A percentile compares a stretch with the other conserved stretches of the same genome.
These are phyloP conservation scores for Pythium dissotocum DNA, from an alignment of 352 stramenopile species.

Conservation along the genomic window DNA sequence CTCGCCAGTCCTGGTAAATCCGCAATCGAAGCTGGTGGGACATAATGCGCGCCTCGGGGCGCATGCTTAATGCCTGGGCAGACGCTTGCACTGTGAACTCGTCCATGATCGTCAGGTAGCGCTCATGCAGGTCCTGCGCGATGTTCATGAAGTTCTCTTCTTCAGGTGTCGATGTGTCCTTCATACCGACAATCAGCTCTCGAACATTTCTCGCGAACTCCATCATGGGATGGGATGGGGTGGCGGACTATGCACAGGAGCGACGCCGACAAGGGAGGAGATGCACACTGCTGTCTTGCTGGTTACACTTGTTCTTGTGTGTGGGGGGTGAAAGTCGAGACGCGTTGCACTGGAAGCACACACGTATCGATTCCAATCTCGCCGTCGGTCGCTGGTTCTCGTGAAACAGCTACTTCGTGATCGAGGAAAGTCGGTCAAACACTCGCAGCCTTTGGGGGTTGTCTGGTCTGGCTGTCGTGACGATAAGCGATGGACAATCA, in stretches of 20 bases:
- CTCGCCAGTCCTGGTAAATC: slow-evolving; percentile 86
- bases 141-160: slow-evolving; percentile 67
- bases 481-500: background rate
- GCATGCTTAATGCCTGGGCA: slow-evolving; percentile 63
- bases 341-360: background rate
- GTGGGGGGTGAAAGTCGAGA: background rate
- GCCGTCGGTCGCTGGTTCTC: background rate
- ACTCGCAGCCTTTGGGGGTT: background rate
- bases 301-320: too few relatives aligned
- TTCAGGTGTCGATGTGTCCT: slow-evolving; percentile 65
- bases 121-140: slow-evolving; percentile 65
- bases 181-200: slow-evolving; percentile 82
- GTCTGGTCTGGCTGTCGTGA: too few relatives aligned
- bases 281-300: background rate
- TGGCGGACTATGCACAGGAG: too few relatives aligned
- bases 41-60: slow-evolving; percentile 70
- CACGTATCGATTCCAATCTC: slow-evolving; percentile 1
- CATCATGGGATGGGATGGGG: slow-evolving; percentile 35
- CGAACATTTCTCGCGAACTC: slow-evolving; percentile 82
- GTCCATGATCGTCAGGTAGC: slow-evolving; percentile 74
- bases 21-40: slow-evolving; percentile 72
- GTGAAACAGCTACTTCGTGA: background rate
- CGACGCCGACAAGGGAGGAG: too few relatives aligned
- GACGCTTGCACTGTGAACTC: slow-evolving; percentile 59
- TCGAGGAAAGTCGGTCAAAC: background rate